A percentile compares a stretch with the other conserved stretches of the same genome.
These are phyloP conservation scores for Aspergillus puulaauensis DNA, from an alignment of 2,329 filamentous ascomycete species.

Conservation along the genomic window DNA sequence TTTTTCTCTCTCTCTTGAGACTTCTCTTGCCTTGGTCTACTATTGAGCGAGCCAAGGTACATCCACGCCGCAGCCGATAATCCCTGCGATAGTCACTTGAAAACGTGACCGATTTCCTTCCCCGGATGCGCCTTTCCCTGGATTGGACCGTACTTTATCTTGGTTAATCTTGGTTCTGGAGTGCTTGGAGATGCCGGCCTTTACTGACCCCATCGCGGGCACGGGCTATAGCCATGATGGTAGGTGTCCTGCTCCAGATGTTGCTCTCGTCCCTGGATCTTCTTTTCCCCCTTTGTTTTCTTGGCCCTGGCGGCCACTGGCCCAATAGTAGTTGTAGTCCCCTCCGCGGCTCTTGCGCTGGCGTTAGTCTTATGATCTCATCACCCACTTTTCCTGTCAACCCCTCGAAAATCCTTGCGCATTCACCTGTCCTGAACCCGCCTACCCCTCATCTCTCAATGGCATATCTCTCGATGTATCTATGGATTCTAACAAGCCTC, in stretches of 20 bases:
- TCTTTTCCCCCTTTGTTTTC: slow-evolving; percentile 8
- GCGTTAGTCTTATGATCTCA: slow-evolving; percentile 19
- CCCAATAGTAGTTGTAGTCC: slow-evolving; percentile 19
- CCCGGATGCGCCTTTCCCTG: background rate
- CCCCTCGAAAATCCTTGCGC: background rate
- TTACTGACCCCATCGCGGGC: slow-evolving; percentile 26
- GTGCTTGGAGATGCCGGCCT: slow-evolving; percentile 27
- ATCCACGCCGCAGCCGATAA: background rate
- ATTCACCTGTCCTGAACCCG: background rate
- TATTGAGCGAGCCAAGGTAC: background rate
- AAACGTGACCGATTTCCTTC: slow-evolving; percentile 3
- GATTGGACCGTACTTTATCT: background rate
- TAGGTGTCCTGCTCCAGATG: slow-evolving; percentile 23
- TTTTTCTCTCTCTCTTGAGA: background rate
- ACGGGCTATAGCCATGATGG: slow-evolving; percentile 27
- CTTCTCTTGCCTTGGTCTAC: background rate
- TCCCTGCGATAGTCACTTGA: background rate
- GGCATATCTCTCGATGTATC: slow-evolving; percentile 5
- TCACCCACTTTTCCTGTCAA: slow-evolving; percentile 12
- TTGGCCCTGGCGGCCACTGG: slow-evolving; percentile 10
- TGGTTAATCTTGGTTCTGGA: background rate
- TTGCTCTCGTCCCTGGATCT: slow-evolving; percentile 7
- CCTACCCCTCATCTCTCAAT: background rate
- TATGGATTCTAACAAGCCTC: slow-evolving; percentile 28
- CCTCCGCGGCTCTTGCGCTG: slow-evolving; percentile 14